Evolutionary conservation across 306 rosid genomes (phyloP), one percentile per base, ranked within the genome.

Genomic region (Dicorynia guianensis): DNA sequence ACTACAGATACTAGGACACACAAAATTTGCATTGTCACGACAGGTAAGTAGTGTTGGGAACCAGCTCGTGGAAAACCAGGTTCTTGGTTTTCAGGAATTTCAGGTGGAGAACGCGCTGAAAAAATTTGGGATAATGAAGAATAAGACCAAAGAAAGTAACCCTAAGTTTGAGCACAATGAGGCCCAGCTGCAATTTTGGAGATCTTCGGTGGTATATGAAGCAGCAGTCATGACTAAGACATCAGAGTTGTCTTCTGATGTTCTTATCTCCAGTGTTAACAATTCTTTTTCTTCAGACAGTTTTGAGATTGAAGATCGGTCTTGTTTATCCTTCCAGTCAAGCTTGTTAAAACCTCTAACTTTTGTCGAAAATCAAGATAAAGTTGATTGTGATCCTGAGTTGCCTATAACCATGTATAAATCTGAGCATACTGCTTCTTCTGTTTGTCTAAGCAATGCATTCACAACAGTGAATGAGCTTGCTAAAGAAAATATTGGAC

Each of bases 11-110:
- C 78, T 67, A 4, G 78, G 80, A 54, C 82, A 47, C 9, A 75
- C 90, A 12, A 80, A 82, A 48, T 86, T 79, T 76, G 92, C 89
- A 4, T 83, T 88, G 57, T 82, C 89, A 18, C 85, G 84, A 46
- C 86, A 81, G 46, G 96, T 89, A 70, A 83, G 84, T 61, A 68
- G 67, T 60, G 83, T 76, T 42, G 82, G 85, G 74, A 89, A 80
- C 76, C 88, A 83, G 80, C 82, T 76, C 53, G 75, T 88, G 33
- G 85, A 77, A 66, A 76, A 75, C 48, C 76, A 79, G 77, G 73
- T 86, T 75, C 68, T 84, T 62, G 88, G 85, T 19, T 85, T 88
- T 33, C 87, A 81, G 9, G 81, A 84, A 61, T 80, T 78, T 73
- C 89, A 72, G 18, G 68, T 68, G 76, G 83, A 80, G 35, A 72